Conservation (phyloP, 202 grass and related monocot species). For the Dendrocalamus latiflorus region DNA sequence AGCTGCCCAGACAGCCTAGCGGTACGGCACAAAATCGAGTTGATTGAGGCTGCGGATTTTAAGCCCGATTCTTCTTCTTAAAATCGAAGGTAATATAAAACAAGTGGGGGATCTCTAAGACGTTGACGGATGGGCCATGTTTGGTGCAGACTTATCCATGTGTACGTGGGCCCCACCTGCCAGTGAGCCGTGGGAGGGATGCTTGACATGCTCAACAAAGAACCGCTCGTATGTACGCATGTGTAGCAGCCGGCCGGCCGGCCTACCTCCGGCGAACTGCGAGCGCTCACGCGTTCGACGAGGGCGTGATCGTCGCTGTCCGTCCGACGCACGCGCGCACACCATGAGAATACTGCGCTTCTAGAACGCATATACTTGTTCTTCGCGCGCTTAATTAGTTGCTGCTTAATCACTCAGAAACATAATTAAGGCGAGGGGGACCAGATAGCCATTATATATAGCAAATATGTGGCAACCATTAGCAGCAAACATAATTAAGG, state of each 20-base stretch:
- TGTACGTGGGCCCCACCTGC: background rate
- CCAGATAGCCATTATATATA: slow-evolving; percentile 29
- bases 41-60: background rate
- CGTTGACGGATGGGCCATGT: background rate
- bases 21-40: too few species aligned
- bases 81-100: background rate
- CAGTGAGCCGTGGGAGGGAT: too few species aligned
- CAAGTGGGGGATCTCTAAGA: background rate
- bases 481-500: too few species aligned
- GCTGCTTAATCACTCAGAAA: slow-evolving; percentile 25
- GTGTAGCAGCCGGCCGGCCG: slow-evolving; percentile 8
- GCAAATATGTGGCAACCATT: too few species aligned
- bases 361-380: slow-evolving; percentile 32
- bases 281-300: slow-evolving; percentile 35
- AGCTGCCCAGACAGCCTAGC: background rate
- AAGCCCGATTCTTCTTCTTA: background rate
- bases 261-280: background rate
- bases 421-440: slow-evolving; percentile 22
- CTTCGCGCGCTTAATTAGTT: too few species aligned
- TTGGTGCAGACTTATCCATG: background rate
- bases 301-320: slow-evolving; percentile 42
- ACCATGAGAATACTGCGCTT: slow-evolving; percentile 43
- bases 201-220: slow-evolving; percentile 1
- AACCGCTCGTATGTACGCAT: background rate
- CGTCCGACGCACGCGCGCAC: slow-evolving; percentile 35